phyloP scores from a whole-genome alignment of 148 eudicot genomes.

The Dysphania ambrosioides region DNA sequence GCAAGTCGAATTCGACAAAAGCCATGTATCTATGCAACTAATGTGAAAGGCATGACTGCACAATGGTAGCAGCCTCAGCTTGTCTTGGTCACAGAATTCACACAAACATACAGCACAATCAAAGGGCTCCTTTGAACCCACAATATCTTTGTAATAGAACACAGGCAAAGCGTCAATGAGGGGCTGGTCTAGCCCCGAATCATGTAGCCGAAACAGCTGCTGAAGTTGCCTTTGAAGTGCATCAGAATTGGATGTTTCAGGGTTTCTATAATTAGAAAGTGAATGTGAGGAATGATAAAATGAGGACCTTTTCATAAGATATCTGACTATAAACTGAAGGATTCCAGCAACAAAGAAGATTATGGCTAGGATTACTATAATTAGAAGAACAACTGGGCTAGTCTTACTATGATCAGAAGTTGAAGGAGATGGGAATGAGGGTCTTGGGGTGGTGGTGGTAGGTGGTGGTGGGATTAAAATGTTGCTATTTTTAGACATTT shows the following conservation, averaged over 20 bases:
- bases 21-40: slow-evolving; percentile 51
- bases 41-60: slow-evolving; percentile 60
- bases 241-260: slow-evolving; percentile 35
- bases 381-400: slow-evolving; percentile 46
- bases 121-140: slow-evolving; percentile 46
- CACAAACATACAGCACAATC: slow-evolving; percentile 56
- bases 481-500: slow-evolving; percentile 31
- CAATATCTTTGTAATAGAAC: slow-evolving; percentile 38
- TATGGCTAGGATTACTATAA: slow-evolving; percentile 45
- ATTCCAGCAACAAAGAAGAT: slow-evolving; percentile 48
- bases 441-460: slow-evolving; percentile 20
- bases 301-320: slow-evolving; percentile 43
- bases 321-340: slow-evolving; percentile 47
- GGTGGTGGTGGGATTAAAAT: slow-evolving; percentile 26
- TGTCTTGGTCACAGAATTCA: slow-evolving; percentile 39
- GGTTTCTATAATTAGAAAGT: slow-evolving; percentile 30
- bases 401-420: slow-evolving; percentile 29
- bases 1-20: slow-evolving; percentile 51
- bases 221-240: slow-evolving; percentile 55
- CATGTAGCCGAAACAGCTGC: slow-evolving; percentile 48
- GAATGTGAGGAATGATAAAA: slow-evolving; percentile 38
- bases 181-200: slow-evolving; percentile 51
- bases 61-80: slow-evolving; percentile 40
- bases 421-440: slow-evolving; percentile 26
- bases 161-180: slow-evolving; percentile 47